Evolutionary conservation across 2,329 filamentous ascomycete genomes (phyloP), one percentile per base, ranked within the genome.

Genomic region (Fusarium nelsonii): DNA sequence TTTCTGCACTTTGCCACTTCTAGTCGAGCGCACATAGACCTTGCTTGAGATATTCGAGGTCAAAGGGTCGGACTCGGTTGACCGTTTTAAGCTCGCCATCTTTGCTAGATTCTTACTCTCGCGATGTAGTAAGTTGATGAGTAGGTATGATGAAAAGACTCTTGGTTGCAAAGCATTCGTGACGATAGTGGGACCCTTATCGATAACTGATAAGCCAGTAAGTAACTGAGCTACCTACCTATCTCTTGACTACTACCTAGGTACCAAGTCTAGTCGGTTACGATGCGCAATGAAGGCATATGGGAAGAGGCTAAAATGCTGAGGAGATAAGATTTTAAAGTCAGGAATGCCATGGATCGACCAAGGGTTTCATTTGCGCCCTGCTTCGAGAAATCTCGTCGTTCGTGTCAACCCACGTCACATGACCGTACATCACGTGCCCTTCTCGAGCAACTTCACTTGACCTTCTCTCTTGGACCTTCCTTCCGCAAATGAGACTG

Each of bases 1-100:
- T 85, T 99, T 99, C 81, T 98, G 96, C 63, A 98, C 95, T 83
- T 97, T 97, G 80, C 96, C 96, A 80, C 90, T 96, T 81, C 93
- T 94, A 48, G 95, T 97, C 28, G 96, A 97, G 64, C 96, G 89
- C 69, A 99, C 92, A 78, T 97, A 99, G 74, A 97, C 90, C 83
- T 98, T 99, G 87, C 92, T 97, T 33, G 94, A 95, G 70, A 98
- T 91, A 77, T 92, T 97, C 46, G 90, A 84, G 32, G 90, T 86
- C 63, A 84, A 78, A 12, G 85, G 81, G 57, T 88, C 86, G 28
- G 81, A 79, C 28, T 83, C 84, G 45, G 84, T 77, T 10, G 84
- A 82, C 75, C 89, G 80, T 78, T 91, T 91, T 65, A 91, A 83
- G 74, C 88, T 91, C 62, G 88, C 87, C 89, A 91, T 91, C 8